Base-by-base conservation (phyloP, 805 yeast species). In the Zygotorulaspora danielsina region DNA sequence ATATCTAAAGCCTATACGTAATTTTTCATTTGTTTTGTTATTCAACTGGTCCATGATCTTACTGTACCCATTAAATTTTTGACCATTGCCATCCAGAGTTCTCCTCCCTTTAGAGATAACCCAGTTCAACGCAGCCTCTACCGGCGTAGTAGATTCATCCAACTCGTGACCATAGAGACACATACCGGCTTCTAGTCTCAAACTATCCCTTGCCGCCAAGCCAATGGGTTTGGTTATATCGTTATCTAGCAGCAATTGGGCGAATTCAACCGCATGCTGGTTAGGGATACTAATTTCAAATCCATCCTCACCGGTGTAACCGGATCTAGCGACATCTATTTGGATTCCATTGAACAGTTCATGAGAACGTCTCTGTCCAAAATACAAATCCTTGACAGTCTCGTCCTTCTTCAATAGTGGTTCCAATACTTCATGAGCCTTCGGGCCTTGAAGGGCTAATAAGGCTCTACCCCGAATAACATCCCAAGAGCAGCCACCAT, bases 271-370 rank as follows among this genome's bases (percentile, higher is more conserved):
- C 1, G 90, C 81, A 16, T 71, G 59, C 37, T 70, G 66, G 40
- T 75, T 68, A 19, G 86, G 82, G 44, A 89, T 80, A 6, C 94
- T 80, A 42, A 90, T 75, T 63, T 93, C 98, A 63, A 93, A 90
- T 1, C 98, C 98, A 61, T 93, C 98, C 65, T 93, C 98, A 13
- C 98, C 98, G 5, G 98, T 93, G 69, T 93, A 93, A 2, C 98
- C 98, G 17, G 95, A 85, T 64, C 98, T 80, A 3, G 96, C 84
- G n/a, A 88, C 73, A 57, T 88, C 95, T 37, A 83, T 70, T 36
- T 70, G 67, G 19, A 66, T 61, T 19, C 61, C 56, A 36, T 66
- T 64, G 24, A 57, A 47, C 18, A 64, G 45, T 61, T 57, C 38
- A 65, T 69, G 54, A 61, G 67, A 38, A 19, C 57, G 50, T 27